Evolutionary conservation across 2,329 filamentous ascomycete species (phyloP).

Genomic region (Drechslera avenae): DNA sequence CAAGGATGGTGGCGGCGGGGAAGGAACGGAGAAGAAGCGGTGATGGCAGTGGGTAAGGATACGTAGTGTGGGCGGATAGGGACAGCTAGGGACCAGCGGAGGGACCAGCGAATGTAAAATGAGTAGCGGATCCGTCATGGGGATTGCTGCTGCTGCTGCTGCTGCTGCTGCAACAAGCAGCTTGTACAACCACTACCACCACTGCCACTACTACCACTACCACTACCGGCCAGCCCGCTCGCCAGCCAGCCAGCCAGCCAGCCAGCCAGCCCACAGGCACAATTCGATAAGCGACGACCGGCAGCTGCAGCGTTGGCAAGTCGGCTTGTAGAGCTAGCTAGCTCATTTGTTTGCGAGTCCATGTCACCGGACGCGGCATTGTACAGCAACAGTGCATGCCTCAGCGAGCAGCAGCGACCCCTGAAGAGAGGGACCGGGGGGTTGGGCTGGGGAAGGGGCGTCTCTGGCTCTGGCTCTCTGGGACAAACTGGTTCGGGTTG

Average conservation of each 20-base stretch:
- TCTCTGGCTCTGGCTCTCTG: conserved; percentile 19
- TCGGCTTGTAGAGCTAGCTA: conserved; percentile 24
- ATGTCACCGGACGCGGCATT: conserved; percentile 32
- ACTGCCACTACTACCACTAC: no score
- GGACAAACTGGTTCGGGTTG: conserved; percentile 38
- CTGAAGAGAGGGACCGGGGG: conserved; percentile 44
- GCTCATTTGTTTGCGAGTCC: conserved; percentile 35
- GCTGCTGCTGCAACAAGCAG: no score
- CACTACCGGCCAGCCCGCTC: no score
- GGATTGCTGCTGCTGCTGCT: conserved; percentile 26
- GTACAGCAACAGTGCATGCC: conserved; percentile 21
- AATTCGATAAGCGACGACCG: conserved; percentile 38
- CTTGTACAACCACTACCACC: no score
- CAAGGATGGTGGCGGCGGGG: conserved; percentile 47
- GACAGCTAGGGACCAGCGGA: conserved; percentile 32
- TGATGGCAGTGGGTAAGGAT: conserved; percentile 46
- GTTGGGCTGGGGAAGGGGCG: conserved; percentile 35
- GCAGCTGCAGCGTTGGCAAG: conserved; percentile 38
- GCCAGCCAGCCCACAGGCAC: conserved; percentile 31
- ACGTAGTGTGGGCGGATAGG: conserved; percentile 45
- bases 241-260: conserved; percentile 3
- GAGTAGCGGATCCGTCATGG: conserved; percentile 34
- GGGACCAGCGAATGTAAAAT: conserved; percentile 42
- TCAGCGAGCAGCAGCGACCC: conserved; percentile 26
- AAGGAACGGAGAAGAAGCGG: conserved; percentile 47